A percentile compares a stretch with the other conserved stretches of the same genome.
Conservation (phyloP, 768 basidiomycete genomes). For the Agaricus subrufescens region DNA sequence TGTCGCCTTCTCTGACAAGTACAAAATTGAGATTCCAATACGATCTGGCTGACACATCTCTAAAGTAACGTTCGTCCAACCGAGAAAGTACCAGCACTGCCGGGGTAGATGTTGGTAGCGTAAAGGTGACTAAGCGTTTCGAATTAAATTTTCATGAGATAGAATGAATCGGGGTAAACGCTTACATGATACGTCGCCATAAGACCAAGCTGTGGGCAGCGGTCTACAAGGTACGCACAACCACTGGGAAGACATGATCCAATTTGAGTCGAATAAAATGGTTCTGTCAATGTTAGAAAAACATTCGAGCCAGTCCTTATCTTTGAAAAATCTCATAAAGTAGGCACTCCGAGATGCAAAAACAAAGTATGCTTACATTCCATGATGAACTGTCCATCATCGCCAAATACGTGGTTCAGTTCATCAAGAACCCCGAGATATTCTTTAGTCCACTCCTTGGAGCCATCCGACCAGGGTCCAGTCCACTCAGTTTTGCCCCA, state of each 20-base stretch:
- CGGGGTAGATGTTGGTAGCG: conserved; percentile 31
- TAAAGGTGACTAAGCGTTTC: conserved; percentile 36
- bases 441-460: conserved; percentile 45
- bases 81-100: conserved; percentile 51
- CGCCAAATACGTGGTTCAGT: conserved; percentile 39
- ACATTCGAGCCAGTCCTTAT: conserved; percentile 37
- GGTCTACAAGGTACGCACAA: conserved; percentile 38
- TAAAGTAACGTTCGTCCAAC: conserved; percentile 45
- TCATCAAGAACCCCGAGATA: conserved; percentile 36
- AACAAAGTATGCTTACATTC: conserved; percentile 28
- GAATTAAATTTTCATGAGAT: background rate
- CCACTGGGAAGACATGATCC: conserved; percentile 47
- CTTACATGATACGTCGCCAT: conserved; percentile 52
- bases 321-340: conserved; percentile 14
- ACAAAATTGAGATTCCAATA: conserved; percentile 47
- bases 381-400: conserved; percentile 49
- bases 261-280: conserved; percentile 41
- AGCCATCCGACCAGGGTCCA: conserved; percentile 45
- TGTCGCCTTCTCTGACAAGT: conserved; percentile 43
- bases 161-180: conserved; percentile 1
- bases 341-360: background rate
- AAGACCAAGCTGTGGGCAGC: conserved; percentile 45
- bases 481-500: conserved; percentile 48
- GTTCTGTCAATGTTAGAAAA: conserved; percentile 41
- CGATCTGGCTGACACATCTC: conserved; percentile 38